Evolutionary conservation across 2,329 filamentous ascomycete genomes (phyloP), one percentile per base, ranked within the genome.

Genomic region (Fusarium goolgardi): DNA sequence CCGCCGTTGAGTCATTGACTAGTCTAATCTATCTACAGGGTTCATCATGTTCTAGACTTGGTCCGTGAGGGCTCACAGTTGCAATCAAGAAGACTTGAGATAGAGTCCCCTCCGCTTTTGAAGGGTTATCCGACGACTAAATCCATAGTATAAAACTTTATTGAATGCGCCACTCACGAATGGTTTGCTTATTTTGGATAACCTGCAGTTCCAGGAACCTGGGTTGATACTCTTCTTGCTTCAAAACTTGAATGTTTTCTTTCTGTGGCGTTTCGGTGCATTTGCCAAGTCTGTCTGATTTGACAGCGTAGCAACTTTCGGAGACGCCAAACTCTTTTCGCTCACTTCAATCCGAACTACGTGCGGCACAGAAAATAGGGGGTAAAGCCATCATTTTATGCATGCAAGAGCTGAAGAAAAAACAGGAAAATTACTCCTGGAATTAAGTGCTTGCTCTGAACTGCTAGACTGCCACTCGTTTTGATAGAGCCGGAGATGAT

Each of bases 101-200:
- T 35, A 51, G 51, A 9, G 47, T 37, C 20, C 32, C 21, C 27
- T 49, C 49, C 60, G 50, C 51, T 52, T n/a, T 52, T 34, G 34
- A 43, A 45, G 34, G 31, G 21, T 15, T 40, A 39, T 35, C 35
- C 21, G 45, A 27, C 12, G 21, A 41, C 20, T 23, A 8, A 45
- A 23, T 27, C 34, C 32, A 27, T 51, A 40, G 32, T 18, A 4
- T 20, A 40, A 51, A 50, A 51, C 47, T 37, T 20, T 51, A 40
- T 27, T 35, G 3, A 35, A 27, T 25, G n/a, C 23, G n/a, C 18
- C 21, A 11, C 34, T 25, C 9, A 40, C 47, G 47, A 51, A 29
- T 20, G 23, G 18, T 20, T 51, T 51, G 27, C 47, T 40, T 16
- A 27, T 39, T 40, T 16, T 51, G 23, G 47, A 27, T 27, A 11